Percentiles rank a stretch among this genome's conserved stretches.
Conservation (phyloP, 1,139 yeast species). For the Candida buenavistaensis region DNA sequence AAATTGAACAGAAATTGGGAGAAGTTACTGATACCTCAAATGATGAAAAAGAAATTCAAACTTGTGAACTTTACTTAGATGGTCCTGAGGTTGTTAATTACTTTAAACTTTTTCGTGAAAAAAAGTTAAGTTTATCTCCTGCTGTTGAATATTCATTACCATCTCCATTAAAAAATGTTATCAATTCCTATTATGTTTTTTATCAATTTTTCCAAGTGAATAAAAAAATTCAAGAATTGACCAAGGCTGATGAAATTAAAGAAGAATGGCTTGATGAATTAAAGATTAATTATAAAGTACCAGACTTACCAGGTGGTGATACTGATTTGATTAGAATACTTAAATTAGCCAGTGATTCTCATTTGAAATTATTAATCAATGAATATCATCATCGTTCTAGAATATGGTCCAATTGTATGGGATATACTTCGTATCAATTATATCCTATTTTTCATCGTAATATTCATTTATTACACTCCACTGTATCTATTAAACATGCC, state of each 20-base stretch:
- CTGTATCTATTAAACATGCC: slow-evolving; percentile 80
- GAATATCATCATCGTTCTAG: slow-evolving; percentile 37
- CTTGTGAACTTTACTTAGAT: slow-evolving; percentile 22
- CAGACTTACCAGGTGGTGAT: slow-evolving; percentile 35
- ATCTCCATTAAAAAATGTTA: slow-evolving; percentile 52
- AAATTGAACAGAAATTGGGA: slow-evolving; percentile 9
- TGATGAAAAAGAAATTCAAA: slow-evolving; percentile 10
- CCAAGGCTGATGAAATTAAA: slow-evolving; percentile 22
- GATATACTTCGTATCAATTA: slow-evolving; percentile 41
- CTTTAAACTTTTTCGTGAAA: slow-evolving; percentile 47
- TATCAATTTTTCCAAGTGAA: slow-evolving; percentile 30
- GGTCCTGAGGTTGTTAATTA: slow-evolving; percentile 44
- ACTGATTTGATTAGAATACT: slow-evolving; percentile 41
- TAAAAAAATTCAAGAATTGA: slow-evolving; percentile 23
- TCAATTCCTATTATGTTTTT: slow-evolving; percentile 52
- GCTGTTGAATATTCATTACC: slow-evolving; percentile 71
- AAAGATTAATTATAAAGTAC: slow-evolving; percentile 26
- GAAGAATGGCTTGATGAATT: slow-evolving; percentile 26
- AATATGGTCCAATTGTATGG: slow-evolving; percentile 42
- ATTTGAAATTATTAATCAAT: slow-evolving; percentile 26
- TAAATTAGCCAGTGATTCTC: slow-evolving; percentile 33
- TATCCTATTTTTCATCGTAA: slow-evolving; percentile 66
- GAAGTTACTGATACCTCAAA: slow-evolving; percentile 12
- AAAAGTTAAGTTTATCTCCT: slow-evolving; percentile 73
- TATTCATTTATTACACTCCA: slow-evolving; percentile 74